Conservation (phyloP, 192 early-diverging fungal genomes). For the Coemansia nantahalensis region DNA sequence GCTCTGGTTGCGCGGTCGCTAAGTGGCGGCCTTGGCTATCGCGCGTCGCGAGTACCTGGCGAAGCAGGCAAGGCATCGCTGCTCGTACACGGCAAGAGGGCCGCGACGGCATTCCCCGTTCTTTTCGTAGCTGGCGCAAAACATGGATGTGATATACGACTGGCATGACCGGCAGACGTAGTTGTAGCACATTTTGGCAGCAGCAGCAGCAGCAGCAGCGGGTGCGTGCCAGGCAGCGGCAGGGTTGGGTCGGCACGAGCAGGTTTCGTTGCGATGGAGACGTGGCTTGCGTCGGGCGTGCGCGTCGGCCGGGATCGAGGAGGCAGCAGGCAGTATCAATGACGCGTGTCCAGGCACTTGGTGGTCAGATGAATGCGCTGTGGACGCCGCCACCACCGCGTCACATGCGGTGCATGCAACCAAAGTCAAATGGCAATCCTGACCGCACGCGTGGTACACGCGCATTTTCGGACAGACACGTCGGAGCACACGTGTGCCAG, state of each 20-base stretch:
- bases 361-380: background rate
- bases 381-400: background rate
- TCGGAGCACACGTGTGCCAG: no score
- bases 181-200: constrained; percentile 35
- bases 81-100: constrained; percentile 19
- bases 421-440: no score
- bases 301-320: no score
- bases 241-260: no score
- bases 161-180: constrained; percentile 46
- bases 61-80: constrained; percentile 41
- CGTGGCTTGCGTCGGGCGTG: no score
- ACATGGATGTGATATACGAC: constrained; percentile 38
- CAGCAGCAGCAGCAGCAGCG: no score
- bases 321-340: background rate
- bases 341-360: background rate
- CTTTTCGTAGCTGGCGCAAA: constrained; percentile 33
- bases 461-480: no score
- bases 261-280: no score
- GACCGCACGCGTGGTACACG: no score
- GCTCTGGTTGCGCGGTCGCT: no score
- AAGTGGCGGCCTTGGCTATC: constrained; percentile 13
- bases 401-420: no score
- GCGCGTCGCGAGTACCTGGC: constrained; percentile 35
- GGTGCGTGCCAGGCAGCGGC: no score
- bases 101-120: constrained; percentile 28